Conservation (phyloP, 2,329 filamentous ascomycete genomes). For the Didymella segeticola region DNA sequence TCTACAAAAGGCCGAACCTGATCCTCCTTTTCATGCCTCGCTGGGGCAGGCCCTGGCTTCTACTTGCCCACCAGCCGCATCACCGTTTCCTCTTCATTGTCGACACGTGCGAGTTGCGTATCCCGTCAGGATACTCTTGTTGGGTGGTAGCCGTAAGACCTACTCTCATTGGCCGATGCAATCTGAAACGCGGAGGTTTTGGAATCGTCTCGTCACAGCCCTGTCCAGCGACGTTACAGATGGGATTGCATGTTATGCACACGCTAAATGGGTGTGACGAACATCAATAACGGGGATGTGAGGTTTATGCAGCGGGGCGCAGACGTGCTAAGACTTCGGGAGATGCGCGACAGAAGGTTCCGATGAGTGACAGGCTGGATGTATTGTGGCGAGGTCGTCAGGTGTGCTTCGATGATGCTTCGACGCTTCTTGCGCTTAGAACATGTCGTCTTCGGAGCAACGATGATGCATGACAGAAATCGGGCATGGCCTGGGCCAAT, state of each 20-base stretch:
- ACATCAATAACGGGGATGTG: constrained; percentile 2
- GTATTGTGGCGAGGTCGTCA: not conserved
- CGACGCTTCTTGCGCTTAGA: no score
- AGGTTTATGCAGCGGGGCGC: constrained; percentile 7
- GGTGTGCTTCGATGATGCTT: no score
- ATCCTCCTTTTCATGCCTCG: constrained; percentile 1
- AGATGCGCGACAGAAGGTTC: constrained; percentile 6
- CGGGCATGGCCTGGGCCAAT: no score
- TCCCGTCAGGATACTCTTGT: constrained; percentile 10
- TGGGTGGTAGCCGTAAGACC: not conserved
- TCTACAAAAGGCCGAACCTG: not conserved
- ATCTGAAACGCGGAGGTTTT: constrained; percentile 11
- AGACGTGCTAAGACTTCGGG: constrained; percentile 1
- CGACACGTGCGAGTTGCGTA: not conserved
- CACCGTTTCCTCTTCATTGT: constrained; percentile 20
- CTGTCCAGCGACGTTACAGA: constrained; percentile 10
- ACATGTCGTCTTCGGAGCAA: no score
- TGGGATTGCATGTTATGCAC: constrained; percentile 26
- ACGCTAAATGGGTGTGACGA: not conserved
- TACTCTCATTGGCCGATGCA: constrained; percentile 8
- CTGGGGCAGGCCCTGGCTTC: not conserved
- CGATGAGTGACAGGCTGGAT: constrained; percentile 3
- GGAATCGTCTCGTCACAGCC: constrained; percentile 1
- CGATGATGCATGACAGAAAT: no score
- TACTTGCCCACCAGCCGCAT: constrained; percentile 20